Base-by-base conservation (phyloP, 2,329 filamentous ascomycete genomes). In the Colletotrichum sp. region DNA sequence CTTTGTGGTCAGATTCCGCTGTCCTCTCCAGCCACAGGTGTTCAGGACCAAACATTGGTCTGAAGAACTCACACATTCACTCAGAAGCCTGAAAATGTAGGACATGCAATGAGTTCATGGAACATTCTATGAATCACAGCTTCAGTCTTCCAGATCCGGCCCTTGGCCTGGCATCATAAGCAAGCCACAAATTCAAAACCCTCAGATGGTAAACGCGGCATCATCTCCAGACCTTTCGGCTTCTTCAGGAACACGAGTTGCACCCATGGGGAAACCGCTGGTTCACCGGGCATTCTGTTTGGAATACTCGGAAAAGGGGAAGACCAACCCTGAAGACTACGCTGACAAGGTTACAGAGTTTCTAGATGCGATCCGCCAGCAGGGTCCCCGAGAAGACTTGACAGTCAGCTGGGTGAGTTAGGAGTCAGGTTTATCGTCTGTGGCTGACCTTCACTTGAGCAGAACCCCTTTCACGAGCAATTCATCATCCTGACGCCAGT, bases 211-310 rank as follows among this genome's bases (percentile, higher is more conserved):
- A 5, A 51, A 21, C 5, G 11, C 18, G 4, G n/a, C 1, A 21
- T 13, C 0, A 13, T 13, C 6, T 21, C n/a, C n/a, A 51, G n/a
- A 0, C 0, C 0, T 51, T 3, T 21, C 43, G 21, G 0, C 4
- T 8, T 13, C 1, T 21, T 21, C 43, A 47, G 13, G 2, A 27
- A 57, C 2, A 16, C 7, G 2, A 36, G 18, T 61, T 3, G 29
- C n/a, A n/a, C 21, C n/a, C 13, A 61, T 61, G 57, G 57, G 31
- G 0, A 36, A 15, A 13, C 12, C 57, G 15, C 29, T 21, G 8
- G 3, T 6, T n/a, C n/a, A 12, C n/a, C 18, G n/a, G 12, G n/a
- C 31, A 21, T 61, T 36, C n/a, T 21, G n/a, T 13, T 11, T 61
- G 2, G 18, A 3, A 1, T 36, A 21, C 18, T 61, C 57, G 0